Evolutionary conservation across 2,329 filamentous ascomycete genomes (phyloP), one percentile per base, ranked within the genome.

Genomic region (Fusarium sp.): DNA sequence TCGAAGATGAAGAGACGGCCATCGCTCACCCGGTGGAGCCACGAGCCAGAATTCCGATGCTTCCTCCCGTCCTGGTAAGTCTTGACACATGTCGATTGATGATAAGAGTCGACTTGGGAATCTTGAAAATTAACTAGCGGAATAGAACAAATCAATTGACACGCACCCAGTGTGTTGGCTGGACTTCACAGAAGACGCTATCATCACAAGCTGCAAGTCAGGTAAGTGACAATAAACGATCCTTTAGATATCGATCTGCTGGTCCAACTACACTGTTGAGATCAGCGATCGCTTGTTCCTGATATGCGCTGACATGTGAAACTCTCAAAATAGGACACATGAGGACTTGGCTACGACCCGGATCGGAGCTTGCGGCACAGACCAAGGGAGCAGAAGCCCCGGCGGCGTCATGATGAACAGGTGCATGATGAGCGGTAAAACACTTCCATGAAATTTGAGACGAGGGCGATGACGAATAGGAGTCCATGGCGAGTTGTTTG

Each of bases 151-250:
- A 79, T 84, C 87, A 14, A 89, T 97, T 37, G 94, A 97, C 78
- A 89, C 90, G 65, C 93, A 98, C 79, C 94, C 94, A 55, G 84
- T 97, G 46, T 93, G 89, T 78, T 97, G 94, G 91, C 81, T 99
- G 41, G 92, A 90, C n/a, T 99, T 99, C 75, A 94, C 95, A 57
- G 91, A 98, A 78, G 91, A 97, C 74, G 91, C 91, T 68, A 97
- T 99, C 71, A 90, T 98, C 76, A 98, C 94, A 37, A 93, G 93
- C 71, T 98, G 94, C 81, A 92, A 93, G 77, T 92, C 90, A 81
- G 95, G 95, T 97, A 84, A 80, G 90, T 84, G 54, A 48, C 23
- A 48, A 39, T n/a, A 31, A 51, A 12, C 14, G 25, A 57, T 37
- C 19, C 45, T 48, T 34, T 10, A 25, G 28, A 28, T 52, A 52